Conservation (phyloP, 2,329 filamentous ascomycete genomes). For the Chaetomiaceae sp. region DNA sequence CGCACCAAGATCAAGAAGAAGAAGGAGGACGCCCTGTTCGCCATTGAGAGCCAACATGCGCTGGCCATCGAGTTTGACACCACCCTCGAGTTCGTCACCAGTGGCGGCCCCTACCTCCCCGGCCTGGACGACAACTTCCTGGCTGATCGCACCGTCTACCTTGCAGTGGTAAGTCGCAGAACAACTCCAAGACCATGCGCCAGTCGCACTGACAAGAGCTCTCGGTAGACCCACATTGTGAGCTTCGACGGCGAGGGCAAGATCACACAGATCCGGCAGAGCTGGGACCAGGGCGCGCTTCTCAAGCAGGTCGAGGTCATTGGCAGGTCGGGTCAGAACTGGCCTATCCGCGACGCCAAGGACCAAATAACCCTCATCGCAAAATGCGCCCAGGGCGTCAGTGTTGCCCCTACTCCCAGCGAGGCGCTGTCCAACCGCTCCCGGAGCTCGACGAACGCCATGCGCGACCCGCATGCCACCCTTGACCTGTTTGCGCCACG, state of each 20-base stretch:
- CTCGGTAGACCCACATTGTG: slow-evolving; percentile 74
- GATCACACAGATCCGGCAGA: slow-evolving; percentile 81
- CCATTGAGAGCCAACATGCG: slow-evolving; percentile 65
- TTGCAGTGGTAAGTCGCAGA: slow-evolving; percentile 69
- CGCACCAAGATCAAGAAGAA: slow-evolving; percentile 76
- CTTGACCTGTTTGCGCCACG: slow-evolving; percentile 71
- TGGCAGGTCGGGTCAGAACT: slow-evolving; percentile 82
- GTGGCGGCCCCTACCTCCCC: slow-evolving; percentile 83
- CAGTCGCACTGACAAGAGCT: slow-evolving; percentile 34
- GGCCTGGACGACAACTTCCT: slow-evolving; percentile 93
- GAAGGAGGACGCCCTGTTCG: slow-evolving; percentile 69
- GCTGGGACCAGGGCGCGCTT: slow-evolving; percentile 92
- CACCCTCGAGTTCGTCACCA: slow-evolving; percentile 71
- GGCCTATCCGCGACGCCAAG: slow-evolving; percentile 85
- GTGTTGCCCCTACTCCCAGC: slow-evolving; percentile 23
- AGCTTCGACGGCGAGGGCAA: slow-evolving; percentile 71
- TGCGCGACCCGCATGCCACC: slow-evolving; percentile 64
- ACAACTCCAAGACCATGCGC: neutral
- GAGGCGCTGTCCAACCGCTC: slow-evolving; percentile 41
- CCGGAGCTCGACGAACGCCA: slow-evolving; percentile 50
- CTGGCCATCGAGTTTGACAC: slow-evolving; percentile 78
- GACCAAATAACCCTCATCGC: slow-evolving; percentile 78
- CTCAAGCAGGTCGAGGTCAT: slow-evolving; percentile 94
- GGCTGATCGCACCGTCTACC: slow-evolving; percentile 69
- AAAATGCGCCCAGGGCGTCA: slow-evolving; percentile 51